These are phyloP conservation scores for Suillus placidus DNA, from an alignment of 768 basidiomycete genomes.

Conservation along the genomic window DNA sequence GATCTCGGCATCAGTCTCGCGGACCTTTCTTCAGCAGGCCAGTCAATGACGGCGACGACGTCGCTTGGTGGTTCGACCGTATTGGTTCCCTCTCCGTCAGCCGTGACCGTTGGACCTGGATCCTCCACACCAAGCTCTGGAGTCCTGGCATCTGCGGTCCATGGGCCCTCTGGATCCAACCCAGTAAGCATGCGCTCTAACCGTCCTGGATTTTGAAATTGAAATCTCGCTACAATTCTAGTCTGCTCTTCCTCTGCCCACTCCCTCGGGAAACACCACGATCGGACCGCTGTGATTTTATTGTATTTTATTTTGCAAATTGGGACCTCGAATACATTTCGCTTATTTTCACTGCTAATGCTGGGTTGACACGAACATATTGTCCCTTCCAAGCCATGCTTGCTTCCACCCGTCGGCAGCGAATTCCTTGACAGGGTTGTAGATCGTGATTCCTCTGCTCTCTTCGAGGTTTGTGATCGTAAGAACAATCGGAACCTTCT, in stretches of 20 bases:
- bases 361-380: not conserved
- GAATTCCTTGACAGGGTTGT: too few relatives aligned
- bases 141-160: not conserved
- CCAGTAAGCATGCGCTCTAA: conserved; percentile 2
- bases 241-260: conserved; percentile 2
- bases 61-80: not conserved
- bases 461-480: too few relatives aligned
- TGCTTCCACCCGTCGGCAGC: too few relatives aligned
- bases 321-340: not conserved
- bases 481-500: too few relatives aligned
- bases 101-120: conserved; percentile 3
- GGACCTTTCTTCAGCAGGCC: conserved; percentile 23
- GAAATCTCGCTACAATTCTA: not conserved
- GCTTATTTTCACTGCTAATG: not conserved
- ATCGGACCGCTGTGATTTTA: not conserved
- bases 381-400: too few relatives aligned
- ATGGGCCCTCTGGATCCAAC: not conserved
- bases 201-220: not conserved
- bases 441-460: too few relatives aligned
- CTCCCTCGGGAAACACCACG: not conserved
- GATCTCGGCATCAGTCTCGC: conserved; percentile 17
- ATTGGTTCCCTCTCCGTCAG: not conserved
- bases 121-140: conserved; percentile 1
- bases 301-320: not conserved
- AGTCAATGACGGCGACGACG: conserved; percentile 14